Evolutionary conservation across 768 basidiomycete species (phyloP), one percentile per base, ranked within the genome.

Genomic region (Tylopilus vinaceipallidus): DNA sequence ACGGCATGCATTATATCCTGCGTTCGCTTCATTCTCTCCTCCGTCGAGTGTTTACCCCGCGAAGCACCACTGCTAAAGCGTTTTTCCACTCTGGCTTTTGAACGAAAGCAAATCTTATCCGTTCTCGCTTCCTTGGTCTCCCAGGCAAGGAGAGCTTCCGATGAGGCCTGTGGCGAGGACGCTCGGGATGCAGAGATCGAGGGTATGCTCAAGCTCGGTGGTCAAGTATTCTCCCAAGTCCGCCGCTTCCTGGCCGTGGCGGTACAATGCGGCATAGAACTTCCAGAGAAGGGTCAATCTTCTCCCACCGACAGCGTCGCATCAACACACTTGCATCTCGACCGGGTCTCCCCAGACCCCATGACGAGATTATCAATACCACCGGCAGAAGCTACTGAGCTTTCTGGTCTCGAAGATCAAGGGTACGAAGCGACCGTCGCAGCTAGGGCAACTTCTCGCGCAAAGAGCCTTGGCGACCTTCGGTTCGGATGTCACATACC

Each of bases 1-100:
- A 91, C 95, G 0, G 95, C 94, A 13, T 94, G 86, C 68, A 88
- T 98, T 52, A 94, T 99, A 57, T 93, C 92, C 12, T 91, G 90
- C 46, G 92, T 98, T 40, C 87, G 95, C 27, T 82, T 86, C 24
- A 86, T 95, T 16, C 78, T 99, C 37, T 81, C 84, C 24, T 80
- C 86, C 11, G 84, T 91, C 14, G 88, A 88, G 50, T 95, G 91
- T 47, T 76, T 97, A 20, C 82, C 84, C 34, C 85, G 91, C 38
- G 91, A 95, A 55, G 86, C 91, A 1, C 76, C 78, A 0, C 70
- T 88, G 19, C 77, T 99, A 17, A 80, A 77, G 55, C 75, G 72
- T 39, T 83, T 82, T 58, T 80, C 87, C 0, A 52, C 74, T 4
- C 76, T 99, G 32, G 82, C 82, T 4, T 77, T 83, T 47, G 88